Conservation (phyloP, 495 filamentous ascomycete genomes). For the Trichoderma erinaceum region DNA sequence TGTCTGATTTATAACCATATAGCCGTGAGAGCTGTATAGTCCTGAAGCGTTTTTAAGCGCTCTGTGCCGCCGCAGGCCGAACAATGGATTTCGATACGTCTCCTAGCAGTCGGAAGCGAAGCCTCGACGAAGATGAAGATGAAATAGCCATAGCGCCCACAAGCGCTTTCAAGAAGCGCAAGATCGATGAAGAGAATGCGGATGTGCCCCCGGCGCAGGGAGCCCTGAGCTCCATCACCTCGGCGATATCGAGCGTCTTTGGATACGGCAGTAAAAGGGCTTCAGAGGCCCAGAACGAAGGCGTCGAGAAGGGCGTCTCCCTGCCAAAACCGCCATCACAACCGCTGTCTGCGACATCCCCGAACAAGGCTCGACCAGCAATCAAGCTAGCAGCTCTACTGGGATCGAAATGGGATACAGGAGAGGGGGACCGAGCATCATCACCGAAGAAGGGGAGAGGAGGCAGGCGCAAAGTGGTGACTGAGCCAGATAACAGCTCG, state of each 20-base stretch:
- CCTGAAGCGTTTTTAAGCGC: background rate
- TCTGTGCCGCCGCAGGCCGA: background rate
- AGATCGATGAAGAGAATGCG: background rate
- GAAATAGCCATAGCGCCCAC: background rate
- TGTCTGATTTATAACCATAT: background rate
- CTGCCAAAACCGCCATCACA: background rate
- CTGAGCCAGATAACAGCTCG: background rate
- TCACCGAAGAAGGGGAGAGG: background rate
- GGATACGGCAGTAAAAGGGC: slow-evolving; percentile 7
- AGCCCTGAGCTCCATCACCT: background rate
- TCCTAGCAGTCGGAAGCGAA: slow-evolving; percentile 3
- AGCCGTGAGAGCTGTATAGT: background rate
- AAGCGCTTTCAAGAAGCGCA: slow-evolving; percentile 10
- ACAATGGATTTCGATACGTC: background rate
- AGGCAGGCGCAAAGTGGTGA: background rate
- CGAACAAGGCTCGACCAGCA: background rate
- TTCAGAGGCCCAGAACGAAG: background rate
- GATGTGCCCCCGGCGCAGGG: background rate
- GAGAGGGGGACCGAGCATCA: background rate
- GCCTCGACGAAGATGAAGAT: background rate
- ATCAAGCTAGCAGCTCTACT: slow-evolving; percentile 3
- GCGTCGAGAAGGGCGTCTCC: background rate
- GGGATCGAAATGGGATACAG: slow-evolving; percentile 10
- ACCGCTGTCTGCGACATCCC: background rate
- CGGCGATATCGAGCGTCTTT: slow-evolving; percentile 11